Percentiles rank a stretch among this genome's conserved stretches.
These are phyloP conservation scores for Wickerhamiella nectarea DNA, from an alignment of 805 yeast species.

Conservation along the genomic window DNA sequence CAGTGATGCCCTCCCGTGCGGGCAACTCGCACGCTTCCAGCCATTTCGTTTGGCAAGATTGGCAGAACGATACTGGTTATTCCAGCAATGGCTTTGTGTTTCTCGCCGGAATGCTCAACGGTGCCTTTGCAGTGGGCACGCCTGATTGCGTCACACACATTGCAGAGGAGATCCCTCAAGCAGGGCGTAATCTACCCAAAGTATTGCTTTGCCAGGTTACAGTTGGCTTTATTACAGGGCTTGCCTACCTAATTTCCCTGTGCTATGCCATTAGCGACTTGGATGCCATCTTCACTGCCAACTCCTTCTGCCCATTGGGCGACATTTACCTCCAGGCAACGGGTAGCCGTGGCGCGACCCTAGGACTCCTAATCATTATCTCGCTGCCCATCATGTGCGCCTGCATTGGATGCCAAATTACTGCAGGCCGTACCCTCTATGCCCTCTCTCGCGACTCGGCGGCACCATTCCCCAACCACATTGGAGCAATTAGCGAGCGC, in stretches of 20 bases:
- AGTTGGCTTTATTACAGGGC: constrained; percentile 44
- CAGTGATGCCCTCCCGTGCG: neutral
- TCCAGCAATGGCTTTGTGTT: neutral
- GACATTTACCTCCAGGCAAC: constrained; percentile 39
- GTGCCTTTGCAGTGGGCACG: neutral
- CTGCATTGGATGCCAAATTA: constrained; percentile 50
- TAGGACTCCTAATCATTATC: constrained; percentile 35
- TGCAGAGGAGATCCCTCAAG: constrained; percentile 54
- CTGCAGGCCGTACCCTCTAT: constrained; percentile 52
- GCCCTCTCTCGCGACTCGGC: constrained; percentile 41
- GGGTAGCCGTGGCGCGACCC: constrained; percentile 27
- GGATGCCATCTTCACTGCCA: constrained; percentile 29
- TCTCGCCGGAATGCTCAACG: neutral
- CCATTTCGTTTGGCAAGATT: neutral
- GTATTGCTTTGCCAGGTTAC: constrained; percentile 47
- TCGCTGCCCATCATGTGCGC: constrained; percentile 49
- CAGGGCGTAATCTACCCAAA: constrained; percentile 47
- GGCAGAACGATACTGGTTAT: neutral
- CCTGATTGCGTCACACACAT: constrained; percentile 29
- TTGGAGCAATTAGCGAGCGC: constrained; percentile 52
- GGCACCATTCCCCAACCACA: constrained; percentile 32
- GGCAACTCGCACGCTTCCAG: neutral
- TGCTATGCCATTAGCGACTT: constrained; percentile 38
- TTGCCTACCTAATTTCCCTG: constrained; percentile 37
- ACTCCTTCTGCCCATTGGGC: constrained; percentile 46